phyloP scores from a whole-genome alignment of 306 rosid species.

The Casuarina cunninghamiana region DNA sequence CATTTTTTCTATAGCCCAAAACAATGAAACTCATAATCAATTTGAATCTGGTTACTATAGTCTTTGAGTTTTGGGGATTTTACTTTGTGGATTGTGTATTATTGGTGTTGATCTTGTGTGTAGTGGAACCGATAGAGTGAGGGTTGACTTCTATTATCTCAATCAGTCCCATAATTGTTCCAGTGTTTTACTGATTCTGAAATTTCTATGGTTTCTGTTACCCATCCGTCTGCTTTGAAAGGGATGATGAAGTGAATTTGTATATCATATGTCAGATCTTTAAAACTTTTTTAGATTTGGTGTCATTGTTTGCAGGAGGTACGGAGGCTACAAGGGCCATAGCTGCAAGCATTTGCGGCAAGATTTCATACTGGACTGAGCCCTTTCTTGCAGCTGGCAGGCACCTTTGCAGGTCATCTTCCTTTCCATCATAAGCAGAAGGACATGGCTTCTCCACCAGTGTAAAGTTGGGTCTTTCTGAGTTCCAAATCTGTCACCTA shows the following conservation, averaged over 20 bases:
- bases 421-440: neutral
- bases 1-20: neutral
- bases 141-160: too few species aligned
- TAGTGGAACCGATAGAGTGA: too few species aligned
- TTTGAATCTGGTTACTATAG: too few species aligned
- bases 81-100: too few species aligned
- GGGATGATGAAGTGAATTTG: neutral
- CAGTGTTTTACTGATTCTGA: neutral
- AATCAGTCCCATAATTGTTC: too few species aligned
- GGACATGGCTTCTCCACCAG: neutral
- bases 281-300: neutral
- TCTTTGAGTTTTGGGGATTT: too few species aligned
- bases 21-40: too few species aligned
- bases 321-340: neutral
- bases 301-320: conserved; percentile 8
- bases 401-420: neutral
- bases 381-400: neutral
- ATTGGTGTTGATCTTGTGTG: too few species aligned
- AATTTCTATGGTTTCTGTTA: neutral
- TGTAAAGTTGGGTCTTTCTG: neutral
- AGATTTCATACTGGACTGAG: neutral
- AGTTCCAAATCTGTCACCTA: neutral
- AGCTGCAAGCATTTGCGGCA: neutral
- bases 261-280: neutral
- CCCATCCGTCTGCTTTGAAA: neutral